A percentile compares a stretch with the other conserved stretches of the same genome.
phyloP scores from a whole-genome alignment of 1,284 basidiomycete species.

The Cryptococcus sp. region DNA sequence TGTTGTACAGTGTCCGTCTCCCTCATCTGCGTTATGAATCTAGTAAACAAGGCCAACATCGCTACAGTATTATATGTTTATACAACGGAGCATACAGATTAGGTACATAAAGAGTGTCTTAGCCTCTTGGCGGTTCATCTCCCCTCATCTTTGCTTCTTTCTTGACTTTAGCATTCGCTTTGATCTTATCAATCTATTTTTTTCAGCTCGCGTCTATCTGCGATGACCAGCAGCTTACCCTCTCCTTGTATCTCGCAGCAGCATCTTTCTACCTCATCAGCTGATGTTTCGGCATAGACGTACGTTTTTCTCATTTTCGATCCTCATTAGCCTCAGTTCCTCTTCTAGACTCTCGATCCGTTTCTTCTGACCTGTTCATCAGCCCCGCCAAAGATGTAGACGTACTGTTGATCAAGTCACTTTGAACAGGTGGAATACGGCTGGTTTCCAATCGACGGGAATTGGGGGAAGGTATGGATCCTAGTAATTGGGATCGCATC shows the following conservation, averaged over 20 bases:
- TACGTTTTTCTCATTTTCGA: slow-evolving; percentile 35
- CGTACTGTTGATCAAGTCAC: background rate
- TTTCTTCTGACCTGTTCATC: slow-evolving; percentile 9
- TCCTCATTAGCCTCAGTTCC: slow-evolving; percentile 52
- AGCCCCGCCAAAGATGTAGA: background rate
- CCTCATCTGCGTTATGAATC: too few relatives aligned
- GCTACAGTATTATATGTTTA: too few relatives aligned
- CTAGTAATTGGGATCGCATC: slow-evolving; percentile 33
- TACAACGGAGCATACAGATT: too few relatives aligned
- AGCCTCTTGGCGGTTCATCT: background rate
- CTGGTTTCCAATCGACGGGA: background rate
- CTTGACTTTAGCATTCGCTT: slow-evolving; percentile 76
- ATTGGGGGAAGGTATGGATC: slow-evolving; percentile 9
- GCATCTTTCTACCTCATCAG: slow-evolving; percentile 61
- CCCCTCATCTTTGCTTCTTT: slow-evolving; percentile 64
- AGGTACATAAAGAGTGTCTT: too few relatives aligned
- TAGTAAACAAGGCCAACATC: too few relatives aligned
- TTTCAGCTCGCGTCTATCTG: background rate
- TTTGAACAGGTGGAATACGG: background rate
- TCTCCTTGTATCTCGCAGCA: slow-evolving; percentile 70
- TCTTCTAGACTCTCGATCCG: slow-evolving; percentile 69
- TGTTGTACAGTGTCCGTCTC: too few relatives aligned
- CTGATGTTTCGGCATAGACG: background rate
- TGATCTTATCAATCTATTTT: slow-evolving; percentile 74
- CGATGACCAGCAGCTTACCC: slow-evolving; percentile 21